Evolutionary conservation across 2,329 filamentous ascomycete species (phyloP), one percentile per base, ranked within the genome.

Genomic region (Fusarium chlamydosporum): DNA sequence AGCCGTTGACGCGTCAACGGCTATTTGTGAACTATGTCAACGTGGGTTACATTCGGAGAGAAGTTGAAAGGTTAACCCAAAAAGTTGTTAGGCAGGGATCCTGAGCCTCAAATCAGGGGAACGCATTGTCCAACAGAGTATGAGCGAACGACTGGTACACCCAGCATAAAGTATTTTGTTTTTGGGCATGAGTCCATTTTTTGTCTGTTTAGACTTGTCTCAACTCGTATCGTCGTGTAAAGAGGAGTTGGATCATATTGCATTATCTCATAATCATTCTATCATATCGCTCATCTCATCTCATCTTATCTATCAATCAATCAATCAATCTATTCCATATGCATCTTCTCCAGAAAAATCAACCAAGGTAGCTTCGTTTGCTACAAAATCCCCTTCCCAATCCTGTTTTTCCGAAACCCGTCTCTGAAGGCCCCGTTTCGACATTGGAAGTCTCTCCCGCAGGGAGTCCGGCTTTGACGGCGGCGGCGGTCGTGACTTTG

Each of bases 341-440:
- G 45, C 60, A 31, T 71, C 56, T 45, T 48, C 48, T 9, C 66
- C 65, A 3, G 68, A 62, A 59, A 71, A 71, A 41, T 71, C 66
- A 41, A 71, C 66, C 43, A 71, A 35, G 6, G 68, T 71, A 8
- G 68, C 68, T 51, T 71, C 68, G 34, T 71, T 59, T 7, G 60
- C 60, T 10, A 66, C 43, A 53, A 69, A 71, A 8, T 71, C 68
- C 3, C 43, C 41, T 26, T 71, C 65, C 68, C 68, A 71, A 11
- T 45, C 38, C 47, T 51, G 54, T 53, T 65, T 46, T 26, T 71
- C 63, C 11, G 52, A 58, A 26, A 71, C 31, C 12, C 41, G 40
- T 45, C 47, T 57, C 33, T 70, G 59, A 31, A 56, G 29, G 23
- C 67, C 67, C 7, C 55, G 63, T 47, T 70, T 70, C 16, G 63